Base-by-base conservation (phyloP, 805 yeast species). In the Maudiozyma bulderi region DNA sequence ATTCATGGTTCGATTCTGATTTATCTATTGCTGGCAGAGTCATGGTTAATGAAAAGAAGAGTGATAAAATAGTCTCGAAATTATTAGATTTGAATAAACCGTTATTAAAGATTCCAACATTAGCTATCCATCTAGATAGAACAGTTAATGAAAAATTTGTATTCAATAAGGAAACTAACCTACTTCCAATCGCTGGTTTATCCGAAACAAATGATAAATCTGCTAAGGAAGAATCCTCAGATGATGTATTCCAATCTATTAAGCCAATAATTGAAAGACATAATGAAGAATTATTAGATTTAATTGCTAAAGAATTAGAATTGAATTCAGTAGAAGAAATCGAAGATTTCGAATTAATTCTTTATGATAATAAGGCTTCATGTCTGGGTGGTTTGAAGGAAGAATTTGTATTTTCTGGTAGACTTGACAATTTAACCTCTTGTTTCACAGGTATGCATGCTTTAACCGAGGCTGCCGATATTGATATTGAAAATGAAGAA, bases 1-100 rank as follows among this genome's bases (percentile, higher is more conserved):
- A 87, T 63, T 80, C 96, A 5, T 91, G 98, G 97, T 91, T 93
- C 61, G 99, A 91, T 66, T 80, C 97, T 51, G 97, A 91, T 65
- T 74, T 93, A 57, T 76, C 91, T 38, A 71, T 89, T 51, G 98
- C 97, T 8, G 99, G 99, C 13, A 75, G 98, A 56, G 95, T 91
- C 1, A 82, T 82, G 62, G 84, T 86, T 14, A 73, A 69, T 40
- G 75, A 74, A 34, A 59, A 63, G 14, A 68, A 64, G 5, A 38
- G 61, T 26, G 83, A 78, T 8, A 71, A 74, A 48, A 74, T 69
- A 49, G 76, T 78, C 45, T 77, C 95, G 3, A 80, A 75, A 59
- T 72, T 93, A 52, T 78, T 93, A 50, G 86, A 88, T 67, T 75
- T 93, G 53, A 80, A 84, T 54, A 84, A 78, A 64, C 97, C 99